A percentile compares a stretch with the other conserved stretches of the same genome.
Conservation (phyloP, 352 stramenopile genomes). For the Pythium dissimile region DNA sequence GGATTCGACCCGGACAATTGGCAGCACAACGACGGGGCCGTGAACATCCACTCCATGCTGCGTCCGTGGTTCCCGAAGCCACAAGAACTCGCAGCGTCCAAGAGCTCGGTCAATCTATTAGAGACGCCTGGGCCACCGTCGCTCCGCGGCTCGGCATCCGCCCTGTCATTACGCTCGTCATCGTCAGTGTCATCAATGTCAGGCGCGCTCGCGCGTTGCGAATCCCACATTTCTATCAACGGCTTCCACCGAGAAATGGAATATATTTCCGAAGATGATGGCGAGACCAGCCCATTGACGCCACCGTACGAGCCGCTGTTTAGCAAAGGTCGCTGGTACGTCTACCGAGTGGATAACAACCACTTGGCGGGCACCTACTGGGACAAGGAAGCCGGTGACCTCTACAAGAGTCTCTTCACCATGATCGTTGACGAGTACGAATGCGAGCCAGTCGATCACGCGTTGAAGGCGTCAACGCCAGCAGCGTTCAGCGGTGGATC, state of each 20-base stretch:
- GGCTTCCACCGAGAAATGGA: slow-evolving; percentile 44
- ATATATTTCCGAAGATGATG: slow-evolving; percentile 23
- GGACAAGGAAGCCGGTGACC: slow-evolving; percentile 52
- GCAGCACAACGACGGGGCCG: slow-evolving; percentile 70
- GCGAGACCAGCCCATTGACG: neutral
- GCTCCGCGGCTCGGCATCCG: slow-evolving; percentile 17
- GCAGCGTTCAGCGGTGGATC: too few species aligned
- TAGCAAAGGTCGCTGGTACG: slow-evolving; percentile 68
- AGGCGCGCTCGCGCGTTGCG: slow-evolving; percentile 32
- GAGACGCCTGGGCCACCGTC: slow-evolving; percentile 4
- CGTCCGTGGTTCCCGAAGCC: slow-evolving; percentile 53
- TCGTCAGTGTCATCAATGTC: slow-evolving; percentile 33
- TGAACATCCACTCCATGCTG: slow-evolving; percentile 80
- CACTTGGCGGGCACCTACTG: slow-evolving; percentile 71
- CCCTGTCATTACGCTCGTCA: slow-evolving; percentile 34
- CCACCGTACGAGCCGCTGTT: slow-evolving; percentile 24
- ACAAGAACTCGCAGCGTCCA: slow-evolving; percentile 24
- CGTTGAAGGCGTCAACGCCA: too few species aligned
- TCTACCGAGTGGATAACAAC: slow-evolving; percentile 75
- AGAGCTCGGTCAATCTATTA: slow-evolving; percentile 18
- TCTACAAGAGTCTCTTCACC: slow-evolving; percentile 72
- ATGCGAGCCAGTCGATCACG: slow-evolving; percentile 16
- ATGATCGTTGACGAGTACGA: slow-evolving; percentile 65
- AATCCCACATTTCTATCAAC: slow-evolving; percentile 76
- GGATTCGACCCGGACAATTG: slow-evolving; percentile 58